A percentile compares a stretch with the other conserved stretches of the same genome.
These are phyloP conservation scores for Alectoria sarmentosa DNA, from an alignment of 495 filamentous ascomycete species.

Conservation along the genomic window DNA sequence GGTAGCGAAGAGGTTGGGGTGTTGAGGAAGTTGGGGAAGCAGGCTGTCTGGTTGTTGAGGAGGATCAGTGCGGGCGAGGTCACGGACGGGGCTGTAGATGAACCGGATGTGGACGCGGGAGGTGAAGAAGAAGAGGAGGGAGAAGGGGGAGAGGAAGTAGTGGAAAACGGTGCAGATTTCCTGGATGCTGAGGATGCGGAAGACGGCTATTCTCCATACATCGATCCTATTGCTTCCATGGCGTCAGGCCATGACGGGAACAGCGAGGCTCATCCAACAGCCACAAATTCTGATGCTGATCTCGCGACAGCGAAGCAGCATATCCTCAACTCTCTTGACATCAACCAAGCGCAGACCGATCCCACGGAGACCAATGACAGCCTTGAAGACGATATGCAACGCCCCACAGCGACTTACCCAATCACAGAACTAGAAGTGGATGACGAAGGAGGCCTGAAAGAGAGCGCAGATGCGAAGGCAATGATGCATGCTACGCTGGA, in stretches of 20 bases:
- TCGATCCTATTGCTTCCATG: conserved; percentile 20
- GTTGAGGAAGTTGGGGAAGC: conserved; percentile 39
- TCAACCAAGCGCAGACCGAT: background rate
- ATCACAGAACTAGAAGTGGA: background rate
- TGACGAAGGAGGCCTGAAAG: background rate
- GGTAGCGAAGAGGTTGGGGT: conserved; percentile 47
- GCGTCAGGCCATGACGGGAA: background rate
- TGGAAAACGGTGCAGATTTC: conserved; percentile 21
- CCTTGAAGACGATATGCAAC: conserved; percentile 8
- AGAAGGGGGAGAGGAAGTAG: conserved; percentile 20
- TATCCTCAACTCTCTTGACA: background rate
- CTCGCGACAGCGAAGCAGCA: background rate
- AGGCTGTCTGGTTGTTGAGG: conserved; percentile 28
- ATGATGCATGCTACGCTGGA: conserved; percentile 54
- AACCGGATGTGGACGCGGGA: conserved; percentile 28
- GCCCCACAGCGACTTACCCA: background rate
- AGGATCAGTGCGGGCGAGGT: conserved; percentile 29
- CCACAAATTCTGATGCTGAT: background rate
- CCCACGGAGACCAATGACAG: conserved; percentile 1
- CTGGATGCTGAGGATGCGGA: conserved; percentile 26
- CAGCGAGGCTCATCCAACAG: background rate
- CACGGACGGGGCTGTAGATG: conserved; percentile 29
- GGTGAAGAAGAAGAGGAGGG: conserved; percentile 22
- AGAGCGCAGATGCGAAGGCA: background rate
- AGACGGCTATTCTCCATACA: conserved; percentile 15